These are phyloP conservation scores for Nannochloropsis salina DNA, from an alignment of 108 stramenopile species.

Conservation along the genomic window DNA sequence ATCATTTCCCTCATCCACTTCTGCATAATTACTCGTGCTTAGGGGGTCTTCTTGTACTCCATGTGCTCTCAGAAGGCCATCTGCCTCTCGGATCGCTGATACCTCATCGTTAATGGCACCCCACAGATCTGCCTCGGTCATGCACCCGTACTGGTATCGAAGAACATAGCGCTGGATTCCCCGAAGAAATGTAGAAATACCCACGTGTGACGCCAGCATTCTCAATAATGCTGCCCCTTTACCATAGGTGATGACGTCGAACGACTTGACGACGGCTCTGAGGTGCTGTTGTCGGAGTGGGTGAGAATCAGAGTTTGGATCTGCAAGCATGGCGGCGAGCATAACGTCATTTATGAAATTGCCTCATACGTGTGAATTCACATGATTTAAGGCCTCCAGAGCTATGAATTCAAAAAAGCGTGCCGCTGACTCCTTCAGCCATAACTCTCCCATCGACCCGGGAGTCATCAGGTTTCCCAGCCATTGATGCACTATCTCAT, in stretches of 20 bases:
- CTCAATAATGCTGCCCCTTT: slow-evolving; percentile 44
- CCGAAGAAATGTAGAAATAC: slow-evolving; percentile 24
- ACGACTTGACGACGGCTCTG: slow-evolving; percentile 29
- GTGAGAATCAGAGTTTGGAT: slow-evolving; percentile 31
- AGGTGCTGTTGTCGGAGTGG: slow-evolving; percentile 39
- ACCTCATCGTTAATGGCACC: neutral
- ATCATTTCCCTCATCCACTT: too few relatives aligned
- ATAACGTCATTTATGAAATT: slow-evolving; percentile 42
- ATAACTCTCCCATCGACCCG: slow-evolving; percentile 45
- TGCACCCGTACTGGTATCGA: slow-evolving; percentile 25
- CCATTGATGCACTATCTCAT: slow-evolving; percentile 50
- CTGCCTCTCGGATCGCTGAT: too few relatives aligned
- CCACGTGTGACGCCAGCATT: slow-evolving; percentile 37
- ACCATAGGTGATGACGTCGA: slow-evolving; percentile 42
- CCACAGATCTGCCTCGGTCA: slow-evolving; percentile 42
- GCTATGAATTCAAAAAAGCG: slow-evolving; percentile 46
- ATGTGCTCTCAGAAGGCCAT: too few relatives aligned
- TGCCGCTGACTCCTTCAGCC: slow-evolving; percentile 45
- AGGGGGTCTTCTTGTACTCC: too few relatives aligned
- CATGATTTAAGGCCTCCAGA: slow-evolving; percentile 33
- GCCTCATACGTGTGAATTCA: slow-evolving; percentile 30
- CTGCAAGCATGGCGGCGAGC: slow-evolving; percentile 27
- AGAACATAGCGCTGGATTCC: slow-evolving; percentile 26
- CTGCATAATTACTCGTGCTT: too few relatives aligned
- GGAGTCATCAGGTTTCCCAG: slow-evolving; percentile 49